Percentiles rank a stretch among this genome's conserved stretches.
Evolutionary conservation across 2,329 filamentous ascomycete species (phyloP).

Genomic region (Kalaharituber pfeilii): DNA sequence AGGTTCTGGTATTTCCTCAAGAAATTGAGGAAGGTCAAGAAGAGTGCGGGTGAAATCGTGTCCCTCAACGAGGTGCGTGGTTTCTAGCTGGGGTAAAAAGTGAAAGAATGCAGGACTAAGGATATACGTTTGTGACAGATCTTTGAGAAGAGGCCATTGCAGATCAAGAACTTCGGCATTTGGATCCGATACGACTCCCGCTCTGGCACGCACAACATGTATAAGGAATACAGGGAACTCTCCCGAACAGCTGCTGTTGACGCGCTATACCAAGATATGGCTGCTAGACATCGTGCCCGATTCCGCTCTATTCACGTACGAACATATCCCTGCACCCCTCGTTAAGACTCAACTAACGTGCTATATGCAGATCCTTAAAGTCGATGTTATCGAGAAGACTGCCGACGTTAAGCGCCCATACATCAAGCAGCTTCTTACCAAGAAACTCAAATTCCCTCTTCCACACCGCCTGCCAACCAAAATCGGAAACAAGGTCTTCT

Average conservation of each 20-base stretch:
- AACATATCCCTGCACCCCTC: conserved; percentile 25
- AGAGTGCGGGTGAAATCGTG: conserved; percentile 99
- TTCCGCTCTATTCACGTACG: conserved; percentile 98
- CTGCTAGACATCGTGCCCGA: conserved; percentile 90
- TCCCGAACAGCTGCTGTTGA: conserved; percentile 89
- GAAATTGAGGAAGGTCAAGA: conserved; percentile 99
- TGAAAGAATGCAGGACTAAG: not conserved
- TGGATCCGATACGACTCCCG: conserved; percentile 99
- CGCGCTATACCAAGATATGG: conserved; percentile 98
- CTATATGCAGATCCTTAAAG: conserved; percentile 71
- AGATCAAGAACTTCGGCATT: conserved; percentile 99
- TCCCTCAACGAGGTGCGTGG: conserved; percentile 76
- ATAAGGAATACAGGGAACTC: conserved; percentile 99
- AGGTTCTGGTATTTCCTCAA: conserved; percentile 99
- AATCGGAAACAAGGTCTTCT: conserved; percentile 77
- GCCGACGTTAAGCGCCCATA: conserved; percentile 95
- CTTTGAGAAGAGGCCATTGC: conserved; percentile 94
- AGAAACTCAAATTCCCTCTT: conserved; percentile 94
- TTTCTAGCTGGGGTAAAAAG: not conserved
- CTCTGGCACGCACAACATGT: conserved; percentile 99
- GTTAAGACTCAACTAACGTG: conserved; percentile 1
- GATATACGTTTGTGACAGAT: conserved; percentile 40
- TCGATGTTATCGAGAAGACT: conserved; percentile 89
- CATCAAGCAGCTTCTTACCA: conserved; percentile 95
- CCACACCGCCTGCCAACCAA: conserved; percentile 84